Base-by-base conservation (phyloP, 768 basidiomycete species). In the Naganishia kalamii region DNA sequence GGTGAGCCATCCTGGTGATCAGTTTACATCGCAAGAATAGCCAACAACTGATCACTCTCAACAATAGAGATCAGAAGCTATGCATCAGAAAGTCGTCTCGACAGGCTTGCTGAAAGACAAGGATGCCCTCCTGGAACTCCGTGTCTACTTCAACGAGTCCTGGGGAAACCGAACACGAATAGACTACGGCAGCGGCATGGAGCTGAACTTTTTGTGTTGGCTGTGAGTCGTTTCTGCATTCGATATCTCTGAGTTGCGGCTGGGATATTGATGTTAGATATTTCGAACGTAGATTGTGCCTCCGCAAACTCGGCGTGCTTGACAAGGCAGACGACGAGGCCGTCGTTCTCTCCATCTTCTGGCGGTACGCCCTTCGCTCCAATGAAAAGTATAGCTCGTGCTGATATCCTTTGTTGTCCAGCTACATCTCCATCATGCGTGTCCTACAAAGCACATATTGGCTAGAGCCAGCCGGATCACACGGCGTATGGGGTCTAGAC, bases 141-240 rank as follows among this genome's bases (percentile, higher is more conserved):
- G 86, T 1, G 82, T 81, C 0, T 99, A 98, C 75, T 88, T 98
- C 72, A 79, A 81, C 40, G 90, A 93, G 74, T 80, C 87, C 17
- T 98, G 93, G 93, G 96, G 96, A 0, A 96, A 89, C 76, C 81
- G 88, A 30, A 85, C 87, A 51, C 82, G 96, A 10, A 92, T 99
- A 61, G 96, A 99, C 78, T 99, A 99, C 78, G 96, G 96, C n/a
- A 96, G 92, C 71, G 96, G 96, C 15, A 98, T 98, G 94, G 96
- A 99, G 74, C 82, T 98, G 47, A 94, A 97, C 78, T 99, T 97
- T 73, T 66, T 98, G 2, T 97, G 93, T 72, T 97, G 92, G 92
- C 74, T 98, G 93, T 96, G 75, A 70, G 90, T 81, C 12, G 3
- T 29, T 1, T n/a, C n/a, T 6, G 50, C 4, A 29, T 1, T 7